phyloP scores from a whole-genome alignment of 2,329 filamentous ascomycete genomes.

The Alternaria conjuncta region DNA sequence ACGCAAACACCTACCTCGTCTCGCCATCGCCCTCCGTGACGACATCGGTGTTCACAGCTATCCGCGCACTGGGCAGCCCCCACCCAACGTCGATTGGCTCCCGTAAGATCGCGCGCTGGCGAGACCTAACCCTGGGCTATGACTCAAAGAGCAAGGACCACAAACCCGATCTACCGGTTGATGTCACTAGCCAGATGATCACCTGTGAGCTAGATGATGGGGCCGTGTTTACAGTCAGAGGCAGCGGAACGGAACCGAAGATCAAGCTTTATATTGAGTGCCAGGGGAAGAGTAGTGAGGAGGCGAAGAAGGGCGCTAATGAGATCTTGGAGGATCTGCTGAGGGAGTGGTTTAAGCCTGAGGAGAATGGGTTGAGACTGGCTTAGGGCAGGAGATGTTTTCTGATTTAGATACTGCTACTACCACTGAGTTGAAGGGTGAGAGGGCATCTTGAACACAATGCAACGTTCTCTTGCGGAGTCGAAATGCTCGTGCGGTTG shows the following conservation, averaged over 20 bases:
- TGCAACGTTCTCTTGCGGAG: background rate
- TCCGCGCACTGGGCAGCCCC: slow-evolving; percentile 55
- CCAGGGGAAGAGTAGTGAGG: slow-evolving; percentile 49
- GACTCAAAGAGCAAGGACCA: slow-evolving; percentile 63
- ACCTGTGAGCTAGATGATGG: slow-evolving; percentile 64
- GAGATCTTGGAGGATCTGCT: slow-evolving; percentile 56
- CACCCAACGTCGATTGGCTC: slow-evolving; percentile 57
- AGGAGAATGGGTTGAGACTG: slow-evolving; percentile 43
- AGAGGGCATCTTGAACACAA: background rate
- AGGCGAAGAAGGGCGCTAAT: slow-evolving; percentile 53
- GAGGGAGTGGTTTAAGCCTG: slow-evolving; percentile 58
- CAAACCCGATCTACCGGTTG: slow-evolving; percentile 62
- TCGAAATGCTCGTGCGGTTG: background rate
- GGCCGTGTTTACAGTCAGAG: slow-evolving; percentile 65
- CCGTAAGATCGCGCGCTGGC: slow-evolving; percentile 63
- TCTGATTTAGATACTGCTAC: background rate
- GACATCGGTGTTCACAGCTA: slow-evolving; percentile 60
- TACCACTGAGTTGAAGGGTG: too few relatives aligned
- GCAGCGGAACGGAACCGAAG: slow-evolving; percentile 70
- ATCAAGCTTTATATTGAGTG: slow-evolving; percentile 67
- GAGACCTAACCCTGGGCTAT: slow-evolving; percentile 66
- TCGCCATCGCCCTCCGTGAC: slow-evolving; percentile 63
- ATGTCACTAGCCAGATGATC: slow-evolving; percentile 67
- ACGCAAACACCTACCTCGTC: slow-evolving; percentile 68
- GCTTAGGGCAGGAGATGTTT: slow-evolving; percentile 16